Evolutionary conservation across 805 yeast species (phyloP).

Genomic region (Tetrapisispora namnaoensis): DNA sequence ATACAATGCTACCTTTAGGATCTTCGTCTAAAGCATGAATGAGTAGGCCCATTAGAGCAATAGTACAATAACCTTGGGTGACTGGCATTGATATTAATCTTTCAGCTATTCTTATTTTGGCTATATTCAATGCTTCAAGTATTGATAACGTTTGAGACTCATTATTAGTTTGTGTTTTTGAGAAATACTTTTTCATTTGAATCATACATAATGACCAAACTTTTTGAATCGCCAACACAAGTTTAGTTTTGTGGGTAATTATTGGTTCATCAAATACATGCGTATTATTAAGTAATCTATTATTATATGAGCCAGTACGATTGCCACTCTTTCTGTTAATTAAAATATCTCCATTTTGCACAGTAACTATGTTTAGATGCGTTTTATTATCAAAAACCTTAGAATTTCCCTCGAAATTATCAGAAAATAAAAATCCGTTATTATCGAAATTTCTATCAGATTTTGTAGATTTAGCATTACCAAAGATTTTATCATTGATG

Average conservation of each 20-base stretch:
- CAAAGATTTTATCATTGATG: neutral
- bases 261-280: conserved; percentile 8
- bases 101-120: conserved; percentile 44
- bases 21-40: conserved; percentile 56
- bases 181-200: neutral
- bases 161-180: neutral
- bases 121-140: conserved; percentile 17
- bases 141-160: conserved; percentile 8
- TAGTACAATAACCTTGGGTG: conserved; percentile 55
- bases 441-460: neutral
- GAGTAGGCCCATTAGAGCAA: conserved; percentile 43
- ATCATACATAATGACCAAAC: neutral
- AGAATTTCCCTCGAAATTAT: neutral
- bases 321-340: neutral
- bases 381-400: neutral
- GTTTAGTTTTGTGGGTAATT: conserved; percentile 4
- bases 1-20: conserved; percentile 43
- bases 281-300: conserved; percentile 3
- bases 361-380: neutral
- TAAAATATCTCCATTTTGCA: conserved; percentile 1
- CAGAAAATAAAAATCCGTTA: neutral
- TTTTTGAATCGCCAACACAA: conserved; percentile 3
- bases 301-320: neutral
- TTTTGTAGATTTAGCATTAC: neutral
- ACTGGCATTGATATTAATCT: conserved; percentile 50